Evolutionary conservation across 1,284 basidiomycete genomes (phyloP).

Genomic region (Coniferiporia weirii): DNA sequence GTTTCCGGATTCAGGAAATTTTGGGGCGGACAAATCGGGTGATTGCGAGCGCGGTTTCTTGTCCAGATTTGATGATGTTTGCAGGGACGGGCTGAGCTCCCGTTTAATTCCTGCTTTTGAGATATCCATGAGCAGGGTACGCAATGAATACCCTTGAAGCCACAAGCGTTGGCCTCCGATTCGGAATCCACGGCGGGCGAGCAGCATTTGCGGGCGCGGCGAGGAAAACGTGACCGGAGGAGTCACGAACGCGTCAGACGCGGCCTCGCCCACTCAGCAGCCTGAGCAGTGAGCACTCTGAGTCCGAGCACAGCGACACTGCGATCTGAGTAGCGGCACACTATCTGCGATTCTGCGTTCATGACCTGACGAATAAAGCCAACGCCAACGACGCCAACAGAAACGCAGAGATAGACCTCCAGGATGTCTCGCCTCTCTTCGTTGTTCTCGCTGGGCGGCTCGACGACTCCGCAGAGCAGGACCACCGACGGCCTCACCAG

Average conservation of each 20-base stretch:
- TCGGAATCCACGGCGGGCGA: not conserved
- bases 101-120: conserved; percentile 13
- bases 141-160: not conserved
- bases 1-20: not conserved
- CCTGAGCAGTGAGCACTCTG: not conserved
- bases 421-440: conserved; percentile 18
- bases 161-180: not conserved
- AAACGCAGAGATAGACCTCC: not conserved
- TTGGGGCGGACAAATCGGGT: not conserved
- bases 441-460: conserved; percentile 17
- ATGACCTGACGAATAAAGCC: not conserved
- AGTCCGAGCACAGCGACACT: not conserved
- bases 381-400: not conserved
- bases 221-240: not conserved
- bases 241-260: not conserved
- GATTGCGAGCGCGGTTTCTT: conserved; percentile 14
- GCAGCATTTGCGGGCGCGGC: not conserved
- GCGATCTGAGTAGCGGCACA: not conserved
- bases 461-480: conserved; percentile 30
- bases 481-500: conserved; percentile 57
- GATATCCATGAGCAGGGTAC: not conserved
- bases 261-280: too few relatives aligned
- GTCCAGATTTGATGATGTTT: not conserved
- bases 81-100: conserved; percentile 4
- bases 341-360: not conserved